Percentiles rank a stretch among this genome's conserved stretches.
phyloP scores from a whole-genome alignment of 441 rosid genomes.

The Mallotus japonicus region DNA sequence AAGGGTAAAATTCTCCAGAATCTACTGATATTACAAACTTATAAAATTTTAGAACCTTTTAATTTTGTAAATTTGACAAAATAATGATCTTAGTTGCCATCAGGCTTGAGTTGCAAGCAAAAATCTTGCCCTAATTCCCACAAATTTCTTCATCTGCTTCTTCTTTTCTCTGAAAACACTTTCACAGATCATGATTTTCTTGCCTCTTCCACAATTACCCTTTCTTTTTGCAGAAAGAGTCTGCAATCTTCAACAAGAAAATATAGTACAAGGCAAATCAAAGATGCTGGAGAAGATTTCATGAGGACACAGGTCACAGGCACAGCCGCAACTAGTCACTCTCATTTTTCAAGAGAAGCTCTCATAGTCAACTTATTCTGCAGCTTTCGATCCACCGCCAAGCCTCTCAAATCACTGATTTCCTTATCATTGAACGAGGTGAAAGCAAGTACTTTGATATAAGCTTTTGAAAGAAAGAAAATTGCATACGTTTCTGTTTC shows the following conservation, averaged over 20 bases:
- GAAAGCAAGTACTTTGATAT: not conserved
- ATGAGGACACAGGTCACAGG: not conserved
- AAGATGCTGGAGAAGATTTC: not conserved
- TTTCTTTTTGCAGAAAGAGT: not conserved
- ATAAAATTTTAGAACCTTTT: not conserved
- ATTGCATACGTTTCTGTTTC: constrained; percentile 22
- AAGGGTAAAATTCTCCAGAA: no score
- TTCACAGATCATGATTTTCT: not conserved
- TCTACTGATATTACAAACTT: not conserved
- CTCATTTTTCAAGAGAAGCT: not conserved
- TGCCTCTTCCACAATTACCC: not conserved
- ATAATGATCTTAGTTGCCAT: not conserved
- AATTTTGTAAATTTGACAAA: not conserved
- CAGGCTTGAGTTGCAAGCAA: not conserved
- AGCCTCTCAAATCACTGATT: not conserved
- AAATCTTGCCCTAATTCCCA: constrained; percentile 6
- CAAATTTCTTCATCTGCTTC: not conserved
- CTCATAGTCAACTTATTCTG: constrained; percentile 1
- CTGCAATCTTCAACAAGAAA: not conserved
- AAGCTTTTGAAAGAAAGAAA: constrained; percentile 19
- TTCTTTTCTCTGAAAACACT: not conserved
- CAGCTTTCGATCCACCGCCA: constrained; percentile 15
- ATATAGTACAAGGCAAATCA: not conserved
- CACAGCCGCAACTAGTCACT: constrained; percentile 7
- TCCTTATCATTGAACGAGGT: constrained; percentile 16